phyloP scores from a whole-genome alignment of 2,329 filamentous ascomycete species.

The Arthrobotrys megalospora region DNA sequence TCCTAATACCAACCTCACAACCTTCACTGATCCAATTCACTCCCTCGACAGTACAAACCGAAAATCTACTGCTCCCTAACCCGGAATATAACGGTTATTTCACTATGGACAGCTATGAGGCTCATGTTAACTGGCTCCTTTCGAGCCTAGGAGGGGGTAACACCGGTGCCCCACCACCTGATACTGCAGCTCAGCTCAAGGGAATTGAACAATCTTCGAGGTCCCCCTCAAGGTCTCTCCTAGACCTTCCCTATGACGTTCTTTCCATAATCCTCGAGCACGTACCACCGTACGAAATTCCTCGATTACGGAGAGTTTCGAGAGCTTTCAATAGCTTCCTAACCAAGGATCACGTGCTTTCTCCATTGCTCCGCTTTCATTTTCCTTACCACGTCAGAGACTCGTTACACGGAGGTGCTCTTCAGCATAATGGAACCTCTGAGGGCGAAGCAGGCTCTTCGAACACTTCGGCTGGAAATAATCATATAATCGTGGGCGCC shows the following conservation, averaged over 20 bases:
- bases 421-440: not conserved
- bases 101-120: not conserved
- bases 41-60: not conserved
- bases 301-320: conserved; percentile 46
- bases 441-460: not conserved
- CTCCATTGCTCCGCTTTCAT: conserved; percentile 45
- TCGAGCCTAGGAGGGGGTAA: conserved; percentile 24
- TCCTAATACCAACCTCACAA: not conserved
- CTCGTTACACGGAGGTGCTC: conserved; percentile 33
- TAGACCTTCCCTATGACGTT: conserved; percentile 57
- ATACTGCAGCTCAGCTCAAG: conserved; percentile 28
- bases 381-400: conserved; percentile 56
- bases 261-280: conserved; percentile 53
- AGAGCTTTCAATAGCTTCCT: conserved; percentile 47
- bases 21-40: conserved; percentile 22
- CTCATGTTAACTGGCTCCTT: conserved; percentile 38
- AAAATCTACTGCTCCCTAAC: not conserved
- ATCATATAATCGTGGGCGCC: conserved; percentile 31
- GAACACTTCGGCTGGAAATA: not conserved
- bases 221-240: conserved; percentile 28
- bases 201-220: conserved; percentile 28
- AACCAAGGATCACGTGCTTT: conserved; percentile 53
- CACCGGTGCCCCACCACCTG: conserved; percentile 40
- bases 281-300: conserved; percentile 54
- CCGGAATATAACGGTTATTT: not conserved